Conservation (phyloP, 192 early-diverging fungal genomes). For the Coemansia sp. region DNA sequence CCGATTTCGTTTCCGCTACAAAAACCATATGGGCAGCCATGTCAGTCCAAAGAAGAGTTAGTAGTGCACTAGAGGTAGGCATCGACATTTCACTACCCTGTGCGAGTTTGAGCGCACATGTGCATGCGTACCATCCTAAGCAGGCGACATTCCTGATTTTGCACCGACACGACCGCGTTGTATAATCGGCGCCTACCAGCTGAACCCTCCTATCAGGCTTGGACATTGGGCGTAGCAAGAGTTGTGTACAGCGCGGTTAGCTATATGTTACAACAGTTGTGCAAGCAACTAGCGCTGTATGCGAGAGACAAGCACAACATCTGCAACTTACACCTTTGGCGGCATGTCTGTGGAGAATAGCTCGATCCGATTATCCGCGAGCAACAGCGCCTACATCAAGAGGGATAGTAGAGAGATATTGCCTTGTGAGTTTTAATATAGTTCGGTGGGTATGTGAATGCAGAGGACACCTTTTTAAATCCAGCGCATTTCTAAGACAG, state of each 20-base stretch:
- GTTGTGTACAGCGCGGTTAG: neutral
- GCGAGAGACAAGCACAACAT: neutral
- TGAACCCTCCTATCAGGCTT: constrained; percentile 53
- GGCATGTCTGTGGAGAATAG: constrained; percentile 74
- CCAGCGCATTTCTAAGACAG: neutral
- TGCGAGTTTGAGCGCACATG: neutral
- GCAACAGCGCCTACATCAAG: constrained; percentile 56
- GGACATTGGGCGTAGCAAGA: neutral
- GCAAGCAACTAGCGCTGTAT: neutral
- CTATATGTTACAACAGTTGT: neutral
- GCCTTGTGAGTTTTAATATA: neutral
- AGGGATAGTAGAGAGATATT: too few relatives aligned
- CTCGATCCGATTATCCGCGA: constrained; percentile 69
- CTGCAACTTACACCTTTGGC: constrained; percentile 61
- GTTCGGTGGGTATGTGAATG: neutral
- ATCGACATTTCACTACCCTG: neutral
- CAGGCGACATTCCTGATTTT: constrained; percentile 73
- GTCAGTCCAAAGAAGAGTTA: neutral
- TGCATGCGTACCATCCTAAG: constrained; percentile 57
- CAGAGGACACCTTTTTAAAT: neutral
- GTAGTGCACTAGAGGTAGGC: neutral
- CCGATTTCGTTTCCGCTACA: constrained; percentile 70
- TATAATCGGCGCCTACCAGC: constrained; percentile 68
- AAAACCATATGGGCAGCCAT: neutral
- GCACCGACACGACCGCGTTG: constrained; percentile 67